Evolutionary conservation across 495 filamentous ascomycete genomes (phyloP).

Genomic region (Pseudoneurospora amorphoporcata): DNA sequence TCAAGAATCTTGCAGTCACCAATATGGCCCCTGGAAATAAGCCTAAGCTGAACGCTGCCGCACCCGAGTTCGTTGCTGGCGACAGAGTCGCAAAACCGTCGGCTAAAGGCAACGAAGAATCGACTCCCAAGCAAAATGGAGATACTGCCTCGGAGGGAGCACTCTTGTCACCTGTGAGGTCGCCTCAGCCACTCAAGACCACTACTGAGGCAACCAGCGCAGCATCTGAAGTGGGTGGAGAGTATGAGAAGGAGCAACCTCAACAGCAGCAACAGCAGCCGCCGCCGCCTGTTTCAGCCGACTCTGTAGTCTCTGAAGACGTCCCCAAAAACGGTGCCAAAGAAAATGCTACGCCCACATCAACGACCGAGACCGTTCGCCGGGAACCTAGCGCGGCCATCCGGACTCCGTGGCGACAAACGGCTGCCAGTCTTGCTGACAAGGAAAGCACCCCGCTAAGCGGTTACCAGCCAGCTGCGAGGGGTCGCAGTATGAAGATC

Average conservation of each 20-base stretch:
- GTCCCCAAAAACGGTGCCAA: constrained; percentile 10
- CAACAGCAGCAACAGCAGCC: constrained; percentile 9
- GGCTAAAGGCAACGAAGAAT: constrained; percentile 12
- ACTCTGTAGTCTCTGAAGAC: not conserved
- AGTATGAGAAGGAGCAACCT: constrained; percentile 23
- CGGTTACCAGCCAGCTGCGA: constrained; percentile 46
- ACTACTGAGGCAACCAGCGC: constrained; percentile 21
- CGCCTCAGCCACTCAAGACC: constrained; percentile 23
- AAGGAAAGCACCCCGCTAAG: constrained; percentile 39
- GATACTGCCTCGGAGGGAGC: constrained; percentile 14
- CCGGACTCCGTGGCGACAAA: constrained; percentile 63
- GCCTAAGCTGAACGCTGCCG: constrained; percentile 39
- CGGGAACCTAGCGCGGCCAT: constrained; percentile 43
- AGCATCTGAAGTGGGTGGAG: constrained; percentile 31
- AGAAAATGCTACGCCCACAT: constrained; percentile 16
- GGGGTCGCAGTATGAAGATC: constrained; percentile 64
- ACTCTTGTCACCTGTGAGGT: constrained; percentile 20
- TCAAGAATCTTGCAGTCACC: constrained; percentile 61
- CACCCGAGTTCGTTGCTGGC: constrained; percentile 35
- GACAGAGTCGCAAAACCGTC: constrained; percentile 20
- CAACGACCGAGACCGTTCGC: constrained; percentile 19
- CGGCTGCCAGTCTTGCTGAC: constrained; percentile 37
- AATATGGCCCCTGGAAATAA: constrained; percentile 35
- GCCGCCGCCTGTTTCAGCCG: not conserved
- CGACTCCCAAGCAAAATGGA: constrained; percentile 4